Conservation (phyloP, 2,329 filamentous ascomycete species). For the Aspergillus sclerotialis region DNA sequence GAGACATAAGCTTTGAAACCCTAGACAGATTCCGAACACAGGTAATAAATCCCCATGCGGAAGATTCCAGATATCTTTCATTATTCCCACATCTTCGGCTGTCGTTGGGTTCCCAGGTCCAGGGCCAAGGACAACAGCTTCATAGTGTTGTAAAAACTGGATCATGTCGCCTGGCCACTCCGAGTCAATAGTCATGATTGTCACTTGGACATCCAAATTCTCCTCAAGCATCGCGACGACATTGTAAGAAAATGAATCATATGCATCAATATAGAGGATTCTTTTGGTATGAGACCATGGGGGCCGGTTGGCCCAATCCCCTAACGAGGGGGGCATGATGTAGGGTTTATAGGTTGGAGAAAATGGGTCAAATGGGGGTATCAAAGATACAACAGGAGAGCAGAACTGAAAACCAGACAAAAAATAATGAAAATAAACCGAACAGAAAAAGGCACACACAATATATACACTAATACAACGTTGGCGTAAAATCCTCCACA, state of each 20-base stretch:
- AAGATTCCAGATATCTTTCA: conserved; percentile 67
- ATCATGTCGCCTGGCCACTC: conserved; percentile 38
- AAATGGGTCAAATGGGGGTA: neutral
- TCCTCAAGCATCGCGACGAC: conserved; percentile 75
- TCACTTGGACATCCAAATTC: conserved; percentile 60
- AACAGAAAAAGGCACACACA: too few species aligned
- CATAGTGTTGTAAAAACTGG: conserved; percentile 54
- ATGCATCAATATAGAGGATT: conserved; percentile 88
- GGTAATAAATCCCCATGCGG: conserved; percentile 57
- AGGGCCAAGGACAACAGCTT: conserved; percentile 83
- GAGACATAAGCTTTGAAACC: conserved; percentile 74
- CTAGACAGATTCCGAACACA: conserved; percentile 80
- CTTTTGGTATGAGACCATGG: too few species aligned
- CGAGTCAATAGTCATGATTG: conserved; percentile 65
- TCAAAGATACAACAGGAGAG: neutral
- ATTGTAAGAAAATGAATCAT: conserved; percentile 96
- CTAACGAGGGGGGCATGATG: neutral
- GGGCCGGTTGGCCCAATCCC: neutral
- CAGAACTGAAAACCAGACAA: too few species aligned
- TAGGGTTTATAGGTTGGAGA: neutral
- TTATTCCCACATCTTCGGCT: conserved; percentile 72
- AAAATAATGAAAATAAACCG: too few species aligned
- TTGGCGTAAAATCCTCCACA: too few species aligned
- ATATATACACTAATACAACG: too few species aligned
- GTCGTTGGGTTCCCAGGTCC: conserved; percentile 76